Percentiles rank a stretch among this genome's conserved stretches.
These are phyloP conservation scores for Camelina hispida DNA, from an alignment of 345 rosid genomes.

Conservation along the genomic window DNA sequence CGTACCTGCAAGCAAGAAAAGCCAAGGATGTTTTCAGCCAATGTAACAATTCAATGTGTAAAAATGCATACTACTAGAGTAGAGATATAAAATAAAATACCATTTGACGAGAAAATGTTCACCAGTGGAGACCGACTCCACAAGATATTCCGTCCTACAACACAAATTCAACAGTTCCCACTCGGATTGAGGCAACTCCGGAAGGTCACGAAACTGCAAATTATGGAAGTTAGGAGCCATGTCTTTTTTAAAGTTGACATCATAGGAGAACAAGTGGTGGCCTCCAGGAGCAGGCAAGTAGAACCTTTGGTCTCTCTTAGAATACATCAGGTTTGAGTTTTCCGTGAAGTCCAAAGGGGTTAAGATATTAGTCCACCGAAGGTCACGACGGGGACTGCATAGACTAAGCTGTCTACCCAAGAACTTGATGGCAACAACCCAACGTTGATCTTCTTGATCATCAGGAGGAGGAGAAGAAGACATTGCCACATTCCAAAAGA, in stretches of 20 bases:
- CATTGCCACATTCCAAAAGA: not conserved
- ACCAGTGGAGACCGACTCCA: not conserved
- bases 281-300: conserved; percentile 7
- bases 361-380: not conserved
- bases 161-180: not conserved
- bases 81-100: not conserved
- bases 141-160: not conserved
- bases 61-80: not conserved
- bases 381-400: not conserved
- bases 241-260: not conserved
- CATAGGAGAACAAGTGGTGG: not conserved
- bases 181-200: not conserved
- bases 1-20: not conserved
- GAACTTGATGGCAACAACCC: not conserved
- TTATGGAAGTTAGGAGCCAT: not conserved
- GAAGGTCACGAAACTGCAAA: not conserved
- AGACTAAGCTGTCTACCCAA: conserved; percentile 8
- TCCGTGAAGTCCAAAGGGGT: not conserved
- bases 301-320: conserved; percentile 8
- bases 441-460: not conserved
- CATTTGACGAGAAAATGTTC: conserved; percentile 7
- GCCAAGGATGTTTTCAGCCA: not conserved
- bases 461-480: not conserved
- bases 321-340: conserved; percentile 1
- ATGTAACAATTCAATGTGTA: not conserved